Evolutionary conservation across 2,329 filamentous ascomycete species (phyloP).

Genomic region (Hypoxylon sp.): DNA sequence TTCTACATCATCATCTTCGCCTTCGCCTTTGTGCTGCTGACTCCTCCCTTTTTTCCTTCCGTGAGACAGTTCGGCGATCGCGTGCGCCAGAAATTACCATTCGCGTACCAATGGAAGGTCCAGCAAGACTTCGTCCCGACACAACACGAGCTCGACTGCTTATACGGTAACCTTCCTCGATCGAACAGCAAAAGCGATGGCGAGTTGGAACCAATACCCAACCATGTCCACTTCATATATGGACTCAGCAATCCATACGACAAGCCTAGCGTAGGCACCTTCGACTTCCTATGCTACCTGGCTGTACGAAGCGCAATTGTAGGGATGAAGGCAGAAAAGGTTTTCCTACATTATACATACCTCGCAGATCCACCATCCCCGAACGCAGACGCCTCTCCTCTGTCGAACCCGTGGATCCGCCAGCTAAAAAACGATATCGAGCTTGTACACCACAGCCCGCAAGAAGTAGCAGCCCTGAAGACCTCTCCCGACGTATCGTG

Average conservation of each 20-base stretch:
- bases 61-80: constrained; percentile 43
- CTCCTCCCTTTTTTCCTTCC: constrained; percentile 38
- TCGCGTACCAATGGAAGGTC: constrained; percentile 47
- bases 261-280: constrained; percentile 44
- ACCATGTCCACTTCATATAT: constrained; percentile 52
- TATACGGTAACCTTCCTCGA: constrained; percentile 41
- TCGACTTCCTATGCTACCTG: constrained; percentile 51
- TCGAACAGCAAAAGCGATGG: constrained; percentile 10
- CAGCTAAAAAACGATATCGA: constrained; percentile 47
- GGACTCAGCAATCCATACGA: constrained; percentile 48
- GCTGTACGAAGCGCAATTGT: constrained; percentile 50
- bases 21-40: constrained; percentile 36
- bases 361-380: constrained; percentile 48
- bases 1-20: constrained; percentile 30
- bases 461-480: constrained; percentile 42
- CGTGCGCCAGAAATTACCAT: constrained; percentile 48
- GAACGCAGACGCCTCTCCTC: constrained; percentile 44
- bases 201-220: constrained; percentile 46
- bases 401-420: constrained; percentile 50
- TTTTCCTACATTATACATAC: constrained; percentile 51
- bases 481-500: constrained; percentile 43
- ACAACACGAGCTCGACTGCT: constrained; percentile 47
- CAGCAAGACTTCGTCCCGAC: constrained; percentile 46
- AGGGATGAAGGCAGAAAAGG: constrained; percentile 48
- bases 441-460: constrained; percentile 48